phyloP scores from a whole-genome alignment of 169 alveolate genomes.

The Pseudocohnilembus persalinus region DNA sequence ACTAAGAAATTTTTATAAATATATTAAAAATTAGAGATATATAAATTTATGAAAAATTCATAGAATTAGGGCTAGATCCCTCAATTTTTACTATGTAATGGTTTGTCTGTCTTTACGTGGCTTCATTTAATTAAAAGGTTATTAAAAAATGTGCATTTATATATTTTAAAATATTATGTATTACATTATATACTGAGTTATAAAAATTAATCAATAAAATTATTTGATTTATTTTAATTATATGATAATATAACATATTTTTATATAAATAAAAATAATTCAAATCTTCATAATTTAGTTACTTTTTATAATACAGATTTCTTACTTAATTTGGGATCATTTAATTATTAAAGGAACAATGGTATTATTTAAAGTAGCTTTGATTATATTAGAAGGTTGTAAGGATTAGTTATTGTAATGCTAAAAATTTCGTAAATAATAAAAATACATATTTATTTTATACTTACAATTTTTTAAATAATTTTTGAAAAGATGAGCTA shows the following conservation, averaged over 20 bases:
- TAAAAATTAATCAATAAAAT: too few species aligned
- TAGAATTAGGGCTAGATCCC: neutral
- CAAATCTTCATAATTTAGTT: neutral
- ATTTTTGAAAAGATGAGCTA: neutral
- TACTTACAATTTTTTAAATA: too few species aligned
- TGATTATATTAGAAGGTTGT: neutral
- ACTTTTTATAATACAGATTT: neutral
- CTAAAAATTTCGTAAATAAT: neutral
- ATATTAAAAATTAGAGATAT: too few species aligned
- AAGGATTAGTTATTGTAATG: neutral
- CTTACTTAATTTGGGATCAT: neutral
- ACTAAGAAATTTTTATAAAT: neutral
- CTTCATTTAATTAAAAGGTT: neutral
- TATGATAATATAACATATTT: too few species aligned
- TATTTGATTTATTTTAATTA: too few species aligned
- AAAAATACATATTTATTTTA: neutral
- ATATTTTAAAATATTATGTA: too few species aligned
- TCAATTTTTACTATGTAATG: neutral
- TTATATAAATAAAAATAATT: too few species aligned
- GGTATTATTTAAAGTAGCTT: neutral
- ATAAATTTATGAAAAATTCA: too few species aligned
- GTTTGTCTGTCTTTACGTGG: neutral
- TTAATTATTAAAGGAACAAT: neutral
- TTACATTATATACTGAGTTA: too few species aligned
- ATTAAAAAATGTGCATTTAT: too few species aligned